Conservation (phyloP, 805 yeast genomes). For the Monosporozyma unispora region DNA sequence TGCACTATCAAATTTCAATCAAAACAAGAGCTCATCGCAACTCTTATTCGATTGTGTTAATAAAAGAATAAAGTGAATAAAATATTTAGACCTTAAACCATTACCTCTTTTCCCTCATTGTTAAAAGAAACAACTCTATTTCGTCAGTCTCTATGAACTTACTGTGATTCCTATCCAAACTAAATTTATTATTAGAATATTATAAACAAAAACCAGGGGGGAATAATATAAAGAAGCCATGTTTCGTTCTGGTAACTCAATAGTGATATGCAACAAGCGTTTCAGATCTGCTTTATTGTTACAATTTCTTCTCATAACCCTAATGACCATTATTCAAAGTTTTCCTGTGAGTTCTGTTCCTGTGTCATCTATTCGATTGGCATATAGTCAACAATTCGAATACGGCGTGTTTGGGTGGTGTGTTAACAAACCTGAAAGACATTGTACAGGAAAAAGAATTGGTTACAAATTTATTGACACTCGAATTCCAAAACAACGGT, state of each 20-base stretch:
- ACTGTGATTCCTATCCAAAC: background rate
- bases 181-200: background rate
- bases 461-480: slow-evolving; percentile 20
- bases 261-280: background rate
- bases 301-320: slow-evolving; percentile 28
- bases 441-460: slow-evolving; percentile 14
- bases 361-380: slow-evolving; percentile 41
- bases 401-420: slow-evolving; percentile 74
- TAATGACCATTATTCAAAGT: slow-evolving; percentile 50
- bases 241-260: background rate
- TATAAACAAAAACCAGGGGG: too few relatives aligned
- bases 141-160: too few relatives aligned
- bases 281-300: background rate
- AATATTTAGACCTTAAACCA: too few relatives aligned
- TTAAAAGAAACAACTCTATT: too few relatives aligned
- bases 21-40: too few relatives aligned
- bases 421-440: slow-evolving; percentile 9
- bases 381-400: slow-evolving; percentile 39
- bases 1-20: too few relatives aligned
- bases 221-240: background rate
- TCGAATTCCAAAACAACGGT: slow-evolving; percentile 30
- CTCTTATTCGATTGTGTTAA: too few relatives aligned
- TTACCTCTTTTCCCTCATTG: too few relatives aligned
- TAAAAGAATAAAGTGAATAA: too few relatives aligned
- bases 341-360: slow-evolving; percentile 57